Evolutionary conservation across 768 basidiomycete genomes (phyloP).

Genomic region (Hygrophorus russula): DNA sequence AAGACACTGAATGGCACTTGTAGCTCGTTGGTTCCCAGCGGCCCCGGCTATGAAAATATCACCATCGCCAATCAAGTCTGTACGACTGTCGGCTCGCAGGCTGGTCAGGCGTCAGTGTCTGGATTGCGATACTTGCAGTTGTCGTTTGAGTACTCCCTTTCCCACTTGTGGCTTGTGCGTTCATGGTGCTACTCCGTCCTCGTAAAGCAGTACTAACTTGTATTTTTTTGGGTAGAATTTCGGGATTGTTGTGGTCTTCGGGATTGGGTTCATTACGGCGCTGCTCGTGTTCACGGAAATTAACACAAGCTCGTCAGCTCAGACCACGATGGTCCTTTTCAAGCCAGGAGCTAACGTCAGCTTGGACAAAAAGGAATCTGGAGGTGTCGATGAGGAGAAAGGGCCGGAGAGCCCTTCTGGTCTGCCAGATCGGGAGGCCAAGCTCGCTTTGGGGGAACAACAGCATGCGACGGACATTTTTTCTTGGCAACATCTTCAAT

Average conservation of each 20-base stretch:
- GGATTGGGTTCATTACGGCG: constrained; percentile 37
- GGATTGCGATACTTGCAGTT: constrained; percentile 41
- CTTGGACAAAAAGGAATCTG: constrained; percentile 20
- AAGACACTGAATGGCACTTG: constrained; percentile 53
- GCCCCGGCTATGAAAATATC: constrained; percentile 49
- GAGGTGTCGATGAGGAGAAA: constrained; percentile 25
- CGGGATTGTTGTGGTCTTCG: constrained; percentile 63
- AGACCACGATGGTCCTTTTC: constrained; percentile 43
- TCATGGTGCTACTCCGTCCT: constrained; percentile 38
- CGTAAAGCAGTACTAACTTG: constrained; percentile 19
- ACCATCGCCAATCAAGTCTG: constrained; percentile 64
- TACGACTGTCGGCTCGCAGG: constrained; percentile 50
- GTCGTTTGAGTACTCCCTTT: constrained; percentile 37
- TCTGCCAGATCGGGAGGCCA: constrained; percentile 12
- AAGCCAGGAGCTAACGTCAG: constrained; percentile 41
- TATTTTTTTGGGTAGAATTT: constrained; percentile 33
- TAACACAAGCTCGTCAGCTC: constrained; percentile 27
- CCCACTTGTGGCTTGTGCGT: constrained; percentile 33
- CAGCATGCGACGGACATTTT: constrained; percentile 50
- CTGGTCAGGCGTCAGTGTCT: constrained; percentile 49
- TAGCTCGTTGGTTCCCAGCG: constrained; percentile 47
- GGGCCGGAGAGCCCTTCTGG: not conserved
- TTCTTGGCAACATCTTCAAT: constrained; percentile 68
- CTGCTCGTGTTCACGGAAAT: constrained; percentile 53
- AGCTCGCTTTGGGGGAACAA: constrained; percentile 25